Conservation (phyloP, 345 rosid genomes). For the Arabis hirsuta region DNA sequence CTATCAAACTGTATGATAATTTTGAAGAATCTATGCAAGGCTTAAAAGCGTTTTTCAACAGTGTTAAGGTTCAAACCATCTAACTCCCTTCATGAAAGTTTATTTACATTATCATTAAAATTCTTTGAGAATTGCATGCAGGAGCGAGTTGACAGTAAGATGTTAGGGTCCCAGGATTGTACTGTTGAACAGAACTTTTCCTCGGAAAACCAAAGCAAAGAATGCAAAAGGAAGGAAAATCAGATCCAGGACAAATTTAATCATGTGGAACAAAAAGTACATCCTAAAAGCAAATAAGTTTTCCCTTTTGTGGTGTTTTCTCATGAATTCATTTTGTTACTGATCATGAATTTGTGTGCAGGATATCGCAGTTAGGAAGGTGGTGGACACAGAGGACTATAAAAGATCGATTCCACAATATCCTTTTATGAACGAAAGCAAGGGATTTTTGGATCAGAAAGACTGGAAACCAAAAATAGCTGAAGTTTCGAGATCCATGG, state of each 20-base stretch:
- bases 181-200: constrained; percentile 35
- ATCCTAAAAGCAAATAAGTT: constrained; percentile 17
- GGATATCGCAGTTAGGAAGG: constrained; percentile 54
- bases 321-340: constrained; percentile 18
- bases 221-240: constrained; percentile 32
- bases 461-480: constrained; percentile 37
- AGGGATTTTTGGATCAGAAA: constrained; percentile 41
- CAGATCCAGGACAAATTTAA: constrained; percentile 45
- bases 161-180: constrained; percentile 26
- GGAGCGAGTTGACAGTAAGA: constrained; percentile 42
- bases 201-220: constrained; percentile 34
- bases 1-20: constrained; percentile 61
- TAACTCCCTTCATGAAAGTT: constrained; percentile 25
- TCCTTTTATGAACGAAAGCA: constrained; percentile 39
- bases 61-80: constrained; percentile 63
- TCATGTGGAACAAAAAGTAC: constrained; percentile 40
- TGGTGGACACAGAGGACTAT: constrained; percentile 37
- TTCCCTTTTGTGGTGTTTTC: constrained; percentile 10
- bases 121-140: constrained; percentile 30
- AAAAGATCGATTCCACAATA: constrained; percentile 40
- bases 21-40: constrained; percentile 67
- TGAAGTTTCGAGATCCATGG: constrained; percentile 43
- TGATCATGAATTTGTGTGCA: constrained; percentile 52
- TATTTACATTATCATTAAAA: constrained; percentile 10
- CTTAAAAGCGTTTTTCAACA: constrained; percentile 70